Evolutionary conservation across 2,329 filamentous ascomycete genomes (phyloP).

Genomic region (Aspergillus fumigatus): DNA sequence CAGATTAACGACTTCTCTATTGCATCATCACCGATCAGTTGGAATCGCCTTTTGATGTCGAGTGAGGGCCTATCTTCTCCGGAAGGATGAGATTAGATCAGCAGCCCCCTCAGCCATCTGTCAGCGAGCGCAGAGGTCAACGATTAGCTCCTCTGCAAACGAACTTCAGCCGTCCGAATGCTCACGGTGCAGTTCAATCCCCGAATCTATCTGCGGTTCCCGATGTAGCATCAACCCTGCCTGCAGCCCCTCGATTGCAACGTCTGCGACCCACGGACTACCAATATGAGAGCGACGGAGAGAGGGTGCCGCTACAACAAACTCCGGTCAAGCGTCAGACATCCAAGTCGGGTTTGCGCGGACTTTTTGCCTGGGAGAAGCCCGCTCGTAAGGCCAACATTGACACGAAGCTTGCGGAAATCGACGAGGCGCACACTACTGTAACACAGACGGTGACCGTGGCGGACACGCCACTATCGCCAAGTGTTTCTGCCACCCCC

Average conservation of each 20-base stretch:
- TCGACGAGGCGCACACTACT: conserved; percentile 26
- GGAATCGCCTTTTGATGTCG: not conserved
- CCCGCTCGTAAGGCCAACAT: conserved; percentile 22
- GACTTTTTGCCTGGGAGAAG: conserved; percentile 36
- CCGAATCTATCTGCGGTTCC: not conserved
- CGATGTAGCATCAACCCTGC: not conserved
- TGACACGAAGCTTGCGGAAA: conserved; percentile 28
- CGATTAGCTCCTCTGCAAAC: conserved; percentile 35
- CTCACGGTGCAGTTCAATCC: conserved; percentile 6
- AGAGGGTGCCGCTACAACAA: conserved; percentile 29
- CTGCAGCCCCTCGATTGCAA: conserved; percentile 17
- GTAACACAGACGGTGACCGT: conserved; percentile 13
- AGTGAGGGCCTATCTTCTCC: not conserved
- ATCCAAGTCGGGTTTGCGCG: conserved; percentile 35
- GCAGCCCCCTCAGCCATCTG: conserved; percentile 20
- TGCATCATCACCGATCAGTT: not conserved
- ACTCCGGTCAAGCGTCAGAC: conserved; percentile 29
- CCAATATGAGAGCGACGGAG: conserved; percentile 22
- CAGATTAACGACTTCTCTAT: not conserved
- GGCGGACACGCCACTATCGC: conserved; percentile 21
- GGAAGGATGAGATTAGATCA: conserved; percentile 15
- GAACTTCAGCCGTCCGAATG: conserved; percentile 30
- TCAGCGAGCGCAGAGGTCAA: conserved; percentile 36
- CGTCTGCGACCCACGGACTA: conserved; percentile 32
- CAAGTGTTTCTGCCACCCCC: conserved; percentile 21